Conservation (phyloP, 2,329 filamentous ascomycete genomes). For the Penicillium thymicola region DNA sequence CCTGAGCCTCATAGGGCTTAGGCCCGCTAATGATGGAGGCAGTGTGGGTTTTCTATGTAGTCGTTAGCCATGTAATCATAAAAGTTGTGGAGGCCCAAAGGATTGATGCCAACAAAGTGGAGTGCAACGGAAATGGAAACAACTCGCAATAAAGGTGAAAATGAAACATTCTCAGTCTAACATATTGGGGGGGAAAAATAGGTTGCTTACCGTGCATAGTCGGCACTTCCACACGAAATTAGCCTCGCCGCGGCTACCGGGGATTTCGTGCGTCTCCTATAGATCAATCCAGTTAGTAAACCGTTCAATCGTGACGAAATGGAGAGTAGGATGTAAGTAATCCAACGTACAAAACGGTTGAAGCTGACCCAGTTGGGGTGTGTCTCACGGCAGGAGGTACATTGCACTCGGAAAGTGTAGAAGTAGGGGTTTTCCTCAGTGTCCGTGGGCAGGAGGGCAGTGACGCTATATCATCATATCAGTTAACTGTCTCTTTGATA, state of each 20-base stretch:
- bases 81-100: neutral
- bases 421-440: conserved; percentile 80
- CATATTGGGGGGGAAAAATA: neutral
- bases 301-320: neutral
- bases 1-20: conserved; percentile 57
- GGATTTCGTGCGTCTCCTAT: conserved; percentile 85
- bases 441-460: conserved; percentile 81
- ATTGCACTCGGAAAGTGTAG: conserved; percentile 98
- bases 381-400: conserved; percentile 90
- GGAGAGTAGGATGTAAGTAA: too few relatives aligned
- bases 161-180: neutral
- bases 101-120: neutral
- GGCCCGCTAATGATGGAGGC: conserved; percentile 77
- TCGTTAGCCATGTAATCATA: conserved; percentile 4
- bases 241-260: conserved; percentile 88
- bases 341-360: conserved; percentile 73
- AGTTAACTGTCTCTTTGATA: conserved; percentile 2
- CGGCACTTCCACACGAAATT: conserved; percentile 99
- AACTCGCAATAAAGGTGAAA: neutral
- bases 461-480: conserved; percentile 62
- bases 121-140: neutral
- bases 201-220: conserved; percentile 75
- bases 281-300: neutral
- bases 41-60: conserved; percentile 50
- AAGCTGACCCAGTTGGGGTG: conserved; percentile 84